Base-by-base conservation (phyloP, 768 basidiomycete genomes). In the Rhodosporidiobolus odoratus region DNA sequence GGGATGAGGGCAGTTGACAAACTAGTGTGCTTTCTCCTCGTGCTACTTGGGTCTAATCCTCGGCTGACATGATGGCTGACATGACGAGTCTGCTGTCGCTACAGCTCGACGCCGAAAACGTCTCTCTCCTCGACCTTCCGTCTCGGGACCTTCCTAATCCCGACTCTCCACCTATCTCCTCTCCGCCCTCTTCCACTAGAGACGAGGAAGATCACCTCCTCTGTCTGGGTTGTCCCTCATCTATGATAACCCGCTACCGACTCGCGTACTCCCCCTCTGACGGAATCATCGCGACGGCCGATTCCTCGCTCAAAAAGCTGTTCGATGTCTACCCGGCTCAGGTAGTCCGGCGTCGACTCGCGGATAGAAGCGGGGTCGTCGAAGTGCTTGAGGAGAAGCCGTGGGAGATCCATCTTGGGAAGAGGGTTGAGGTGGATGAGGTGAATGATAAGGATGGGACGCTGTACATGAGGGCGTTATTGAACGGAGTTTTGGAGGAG, bases 401-500 rank as follows among this genome's bases (percentile, higher is more conserved):
- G 30, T 54, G 53, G 53, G 13, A 54, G 53, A 54, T 54, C 32
- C 53, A 54, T 30, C 53, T 54, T 32, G 53, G 53, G 53, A 45
- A 13, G 10, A 10, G 3, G 32, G 16, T 12, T 35, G 15, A 2
- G 6, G 6, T n/a, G 32, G 21, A 19, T n/a, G n/a, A 3, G 6
- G 6, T 6, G 53, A n/a, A 34, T 34, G 53, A 54, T 34, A 34
- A 54, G 53, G 53, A 54, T 34, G 53, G 53, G 3, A 54, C 16
- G 16, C 21, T 3, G 9, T 54, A 34, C 53, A 13, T 54, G 9
- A 15, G 23, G 16, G 53, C 27, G 13, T 19, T 54, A 12, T 16
- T 54, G 32, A 23, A 54, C 27, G 53, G 17, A 34, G 17, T 54
- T 4, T 7, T 35, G 32, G 53, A 54, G 15, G 13, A 13, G 32